Percentiles rank a stretch among this genome's conserved stretches.
Evolutionary conservation across 192 early-diverging fungal genomes (phyloP).

Genomic region (Obelidium mucronatum): DNA sequence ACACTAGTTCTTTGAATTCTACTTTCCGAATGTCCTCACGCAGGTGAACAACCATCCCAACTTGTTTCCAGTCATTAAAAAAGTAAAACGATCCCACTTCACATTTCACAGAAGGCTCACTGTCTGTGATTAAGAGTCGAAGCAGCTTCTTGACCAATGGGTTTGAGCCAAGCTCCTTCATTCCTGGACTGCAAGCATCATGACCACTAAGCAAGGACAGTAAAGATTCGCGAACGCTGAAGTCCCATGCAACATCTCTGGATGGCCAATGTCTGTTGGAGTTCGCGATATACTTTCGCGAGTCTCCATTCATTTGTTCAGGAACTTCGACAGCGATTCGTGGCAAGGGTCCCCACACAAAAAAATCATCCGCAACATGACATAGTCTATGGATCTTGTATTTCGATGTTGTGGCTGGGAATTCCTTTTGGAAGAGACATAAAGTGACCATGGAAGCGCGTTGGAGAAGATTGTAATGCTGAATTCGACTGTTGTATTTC

Average conservation of each 20-base stretch:
- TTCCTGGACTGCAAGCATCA: neutral
- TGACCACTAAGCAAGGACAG: neutral
- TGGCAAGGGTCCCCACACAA: neutral
- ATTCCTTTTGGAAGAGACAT: neutral
- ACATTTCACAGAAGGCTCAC: neutral
- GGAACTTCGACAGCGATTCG: neutral
- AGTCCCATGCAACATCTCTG: conserved; percentile 3
- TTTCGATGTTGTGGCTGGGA: neutral
- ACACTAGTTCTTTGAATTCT: neutral
- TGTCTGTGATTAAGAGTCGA: neutral
- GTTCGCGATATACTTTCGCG: neutral
- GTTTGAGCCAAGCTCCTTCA: neutral
- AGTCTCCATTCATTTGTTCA: conserved; percentile 5
- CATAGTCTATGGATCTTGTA: neutral
- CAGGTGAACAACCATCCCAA: neutral
- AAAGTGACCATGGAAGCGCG: neutral
- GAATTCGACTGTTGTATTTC: neutral
- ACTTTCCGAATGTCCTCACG: neutral
- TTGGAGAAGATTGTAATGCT: neutral
- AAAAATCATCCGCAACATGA: neutral
- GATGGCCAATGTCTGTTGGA: neutral
- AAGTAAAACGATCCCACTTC: neutral
- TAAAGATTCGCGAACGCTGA: neutral
- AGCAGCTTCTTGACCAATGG: neutral
- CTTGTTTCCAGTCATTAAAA: neutral